A percentile compares a stretch with the other conserved stretches of the same genome.
These are phyloP conservation scores for Starmerella apis DNA, from an alignment of 805 yeast genomes.

Conservation along the genomic window DNA sequence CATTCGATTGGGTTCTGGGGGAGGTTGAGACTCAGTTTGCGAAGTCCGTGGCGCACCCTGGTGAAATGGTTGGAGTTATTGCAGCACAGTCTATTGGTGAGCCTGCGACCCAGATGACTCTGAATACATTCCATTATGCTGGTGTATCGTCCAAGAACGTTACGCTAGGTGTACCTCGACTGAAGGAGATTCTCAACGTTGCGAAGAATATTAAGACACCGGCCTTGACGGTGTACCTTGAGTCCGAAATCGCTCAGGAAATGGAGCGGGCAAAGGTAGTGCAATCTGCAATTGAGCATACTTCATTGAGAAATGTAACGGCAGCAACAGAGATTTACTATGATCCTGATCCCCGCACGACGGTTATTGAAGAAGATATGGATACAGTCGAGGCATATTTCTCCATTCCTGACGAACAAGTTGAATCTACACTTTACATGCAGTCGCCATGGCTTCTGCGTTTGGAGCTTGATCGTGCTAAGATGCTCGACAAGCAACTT, in stretches of 20 bases:
- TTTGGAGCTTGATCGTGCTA: constrained; percentile 94
- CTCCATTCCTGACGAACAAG: constrained; percentile 95
- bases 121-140: constrained; percentile 95
- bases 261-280: constrained; percentile 90
- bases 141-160: constrained; percentile 96
- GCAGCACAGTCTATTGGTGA: constrained; percentile 98
- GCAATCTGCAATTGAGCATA: constrained; percentile 94
- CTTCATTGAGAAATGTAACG: constrained; percentile 86
- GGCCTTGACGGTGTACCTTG: constrained; percentile 87
- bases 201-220: constrained; percentile 99
- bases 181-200: constrained; percentile 94
- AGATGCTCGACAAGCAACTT: constrained; percentile 94
- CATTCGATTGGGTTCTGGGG: constrained; percentile 94
- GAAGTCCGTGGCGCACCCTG: constrained; percentile 84
- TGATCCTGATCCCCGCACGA: constrained; percentile 95
- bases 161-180: constrained; percentile 93
- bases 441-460: constrained; percentile 98
- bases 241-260: constrained; percentile 69
- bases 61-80: constrained; percentile 96
- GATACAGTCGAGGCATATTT: constrained; percentile 97
- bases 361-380: constrained; percentile 92
- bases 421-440: constrained; percentile 82
- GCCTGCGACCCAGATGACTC: constrained; percentile 96
- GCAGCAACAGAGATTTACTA: constrained; percentile 95
- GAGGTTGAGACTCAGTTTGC: constrained; percentile 90